Evolutionary conservation across 495 filamentous ascomycete genomes (phyloP), one percentile per base, ranked within the genome.

Genomic region (Wilcoxina mikolae): DNA sequence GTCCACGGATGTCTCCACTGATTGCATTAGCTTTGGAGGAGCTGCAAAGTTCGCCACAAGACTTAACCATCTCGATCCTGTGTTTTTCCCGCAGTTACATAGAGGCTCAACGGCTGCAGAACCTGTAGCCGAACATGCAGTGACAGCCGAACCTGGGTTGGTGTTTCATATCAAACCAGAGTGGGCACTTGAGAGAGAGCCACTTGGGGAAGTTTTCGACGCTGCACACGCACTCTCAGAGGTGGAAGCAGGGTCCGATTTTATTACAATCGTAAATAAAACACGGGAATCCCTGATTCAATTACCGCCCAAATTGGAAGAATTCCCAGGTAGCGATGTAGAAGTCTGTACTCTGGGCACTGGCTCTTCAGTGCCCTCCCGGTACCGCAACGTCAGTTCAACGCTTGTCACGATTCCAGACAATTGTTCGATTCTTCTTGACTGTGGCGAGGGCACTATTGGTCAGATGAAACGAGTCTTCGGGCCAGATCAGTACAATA

Each of bases 381-480:
- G 89, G 67, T 89, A 95, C 68, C 84, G 91, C 52, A 99, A 96
- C 67, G 91, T 96, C 38, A 94, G 87, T 24, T 51, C 51, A 7
- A 95, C 87, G 0, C 72, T 99, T 5, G 60, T 96, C 35, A 75
- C 85, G 20, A 81, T 90, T 1, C 91, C 91, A n/a, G 82, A 78
- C 0, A 76, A 74, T 46, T 91, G 91, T 7, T 87, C 75, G 63
- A 89, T 90, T 55, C 68, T 99, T 2, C 74, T 99, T 41, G 91
- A 99, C 67, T 85, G 81, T 58, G 91, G 91, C 55, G 91, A 99
- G 68, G 85, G 84, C 58, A 95, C 91, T 0, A 73, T 96, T 15
- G 91, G 91, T n/a, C 89, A 95, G 64, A 67, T 99, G 20, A 78
- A 78, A 51, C 84, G 91, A 39, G 69, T 83, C 2, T 93, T 81